These are phyloP conservation scores for Aquilaria malaccensis DNA, from an alignment of 345 rosid species.

Conservation along the genomic window DNA sequence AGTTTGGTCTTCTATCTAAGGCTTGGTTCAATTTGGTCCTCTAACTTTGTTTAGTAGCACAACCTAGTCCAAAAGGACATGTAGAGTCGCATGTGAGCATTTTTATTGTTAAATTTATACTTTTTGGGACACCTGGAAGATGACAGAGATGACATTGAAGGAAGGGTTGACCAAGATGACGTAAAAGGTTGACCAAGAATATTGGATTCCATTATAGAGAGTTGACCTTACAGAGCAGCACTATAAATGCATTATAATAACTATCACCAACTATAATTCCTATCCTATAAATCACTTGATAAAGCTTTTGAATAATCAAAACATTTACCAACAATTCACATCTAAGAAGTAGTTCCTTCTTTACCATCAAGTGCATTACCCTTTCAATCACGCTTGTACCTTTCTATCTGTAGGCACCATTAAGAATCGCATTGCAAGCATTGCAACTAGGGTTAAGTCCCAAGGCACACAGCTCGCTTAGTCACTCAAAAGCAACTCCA, in stretches of 20 bases:
- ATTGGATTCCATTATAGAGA: background rate
- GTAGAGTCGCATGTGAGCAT: too few relatives aligned
- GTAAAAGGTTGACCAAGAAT: too few relatives aligned
- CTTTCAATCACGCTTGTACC: conserved; percentile 34
- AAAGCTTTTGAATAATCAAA: conserved; percentile 40
- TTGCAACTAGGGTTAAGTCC: conserved; percentile 34
- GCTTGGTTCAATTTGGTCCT: too few relatives aligned
- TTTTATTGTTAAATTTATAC: too few relatives aligned
- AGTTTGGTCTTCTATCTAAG: too few relatives aligned
- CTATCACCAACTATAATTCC: conserved; percentile 4
- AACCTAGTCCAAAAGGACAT: too few relatives aligned
- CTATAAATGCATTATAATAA: too few relatives aligned
- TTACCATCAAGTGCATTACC: conserved; percentile 30
- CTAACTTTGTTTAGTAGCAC: too few relatives aligned
- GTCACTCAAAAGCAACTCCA: conserved; percentile 27
- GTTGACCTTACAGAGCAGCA: conserved; percentile 38
- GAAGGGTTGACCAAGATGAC: too few relatives aligned
- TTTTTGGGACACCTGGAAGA: too few relatives aligned
- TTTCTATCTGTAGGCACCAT: conserved; percentile 49
- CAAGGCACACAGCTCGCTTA: conserved; percentile 46
- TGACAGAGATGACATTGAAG: too few relatives aligned
- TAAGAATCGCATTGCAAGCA: conserved; percentile 47
- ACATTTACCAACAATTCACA: conserved; percentile 14
- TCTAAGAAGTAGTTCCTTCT: conserved; percentile 31
- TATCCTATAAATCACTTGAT: conserved; percentile 24